Conservation (phyloP, 2,329 filamentous ascomycete genomes). For the Fusarium verrucosum region DNA sequence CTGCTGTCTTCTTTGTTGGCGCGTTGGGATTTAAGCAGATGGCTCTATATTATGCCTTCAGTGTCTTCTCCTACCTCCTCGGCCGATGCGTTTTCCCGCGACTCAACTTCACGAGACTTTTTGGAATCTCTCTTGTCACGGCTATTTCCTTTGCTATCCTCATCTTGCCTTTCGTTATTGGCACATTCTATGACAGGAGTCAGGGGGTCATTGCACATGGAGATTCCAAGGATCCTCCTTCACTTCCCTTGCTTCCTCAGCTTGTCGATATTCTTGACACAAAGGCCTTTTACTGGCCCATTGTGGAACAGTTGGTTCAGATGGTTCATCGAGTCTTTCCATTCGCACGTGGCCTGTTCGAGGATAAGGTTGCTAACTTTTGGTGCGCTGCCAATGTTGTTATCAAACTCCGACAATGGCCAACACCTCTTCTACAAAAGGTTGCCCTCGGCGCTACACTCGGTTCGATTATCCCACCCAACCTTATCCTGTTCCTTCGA, state of each 20-base stretch:
- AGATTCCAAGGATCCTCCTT: constrained; percentile 66
- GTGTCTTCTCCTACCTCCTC: constrained; percentile 89
- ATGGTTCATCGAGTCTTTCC: constrained; percentile 93
- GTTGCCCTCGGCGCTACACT: constrained; percentile 80
- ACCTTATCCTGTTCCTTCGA: constrained; percentile 78
- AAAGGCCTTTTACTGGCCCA: constrained; percentile 75
- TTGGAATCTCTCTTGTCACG: constrained; percentile 80
- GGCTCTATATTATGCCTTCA: constrained; percentile 96
- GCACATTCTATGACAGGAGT: constrained; percentile 73
- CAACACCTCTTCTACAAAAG: constrained; percentile 75
- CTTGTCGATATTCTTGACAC: constrained; percentile 68
- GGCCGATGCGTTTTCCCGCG: constrained; percentile 84
- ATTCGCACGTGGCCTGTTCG: constrained; percentile 93
- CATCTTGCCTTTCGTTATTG: constrained; percentile 77
- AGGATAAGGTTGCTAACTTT: constrained; percentile 98
- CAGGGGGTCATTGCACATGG: constrained; percentile 68
- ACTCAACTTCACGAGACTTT: constrained; percentile 72
- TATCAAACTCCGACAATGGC: constrained; percentile 83
- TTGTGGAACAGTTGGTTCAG: constrained; percentile 82
- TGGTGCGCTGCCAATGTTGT: constrained; percentile 94
- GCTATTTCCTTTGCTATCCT: constrained; percentile 76
- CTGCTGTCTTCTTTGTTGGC: constrained; percentile 90
- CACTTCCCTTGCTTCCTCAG: constrained; percentile 68
- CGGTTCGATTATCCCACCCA: constrained; percentile 79
- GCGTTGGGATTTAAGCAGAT: constrained; percentile 99